Base-by-base conservation (phyloP, 176 grass and related monocot species). In the Phoenix dactylifera region DNA sequence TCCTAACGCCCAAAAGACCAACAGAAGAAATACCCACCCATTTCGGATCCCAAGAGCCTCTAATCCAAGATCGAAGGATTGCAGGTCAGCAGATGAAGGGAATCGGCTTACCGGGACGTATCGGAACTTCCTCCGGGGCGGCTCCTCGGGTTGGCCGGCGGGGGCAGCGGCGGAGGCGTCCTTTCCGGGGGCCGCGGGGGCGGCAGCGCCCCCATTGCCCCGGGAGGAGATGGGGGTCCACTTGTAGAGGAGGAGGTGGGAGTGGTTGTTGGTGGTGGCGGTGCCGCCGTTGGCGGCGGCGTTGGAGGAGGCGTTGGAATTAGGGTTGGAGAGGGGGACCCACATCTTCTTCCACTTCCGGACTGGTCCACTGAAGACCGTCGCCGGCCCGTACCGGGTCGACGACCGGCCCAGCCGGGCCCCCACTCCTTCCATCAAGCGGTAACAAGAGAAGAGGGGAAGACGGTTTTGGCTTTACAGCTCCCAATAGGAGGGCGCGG, bases 281-380 rank as follows among this genome's bases (percentile, higher is more conserved):
- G 24, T 19, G 75, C 55, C 71, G 77, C 57, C 72, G 35, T 44
- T 44, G 35, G 35, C 35, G 35, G 35, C 35, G 35, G 35, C 9
- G 35, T 12, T 10, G 23, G 61, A 30, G 1, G 55, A 29, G 17
- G 63, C 29, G 49, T 55, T 29, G 15, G 72, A 48, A 18, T 64
- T 72, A 49, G 74, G 62, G 22, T 39, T 29, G 52, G 63, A 32
- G 29, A 85, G 72, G 49, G 82, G 78, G 25, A 90, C 72, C 87
- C 87, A 90, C 59, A 60, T 79, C 82, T 90, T 90, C 54, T 74
- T 79, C 87, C 87, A 90, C 64, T 85, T 85, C 75, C 87, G 57
- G 12, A 90, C 82, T 4, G 82, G 87, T 6, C 87, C 87, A 4
- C 75, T 90, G 71, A 90, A 90, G 51, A 80, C 81, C 44, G 82